A percentile compares a stretch with the other conserved stretches of the same genome.
Conservation (phyloP, 345 rosid species). For the Boechera stricta region DNA sequence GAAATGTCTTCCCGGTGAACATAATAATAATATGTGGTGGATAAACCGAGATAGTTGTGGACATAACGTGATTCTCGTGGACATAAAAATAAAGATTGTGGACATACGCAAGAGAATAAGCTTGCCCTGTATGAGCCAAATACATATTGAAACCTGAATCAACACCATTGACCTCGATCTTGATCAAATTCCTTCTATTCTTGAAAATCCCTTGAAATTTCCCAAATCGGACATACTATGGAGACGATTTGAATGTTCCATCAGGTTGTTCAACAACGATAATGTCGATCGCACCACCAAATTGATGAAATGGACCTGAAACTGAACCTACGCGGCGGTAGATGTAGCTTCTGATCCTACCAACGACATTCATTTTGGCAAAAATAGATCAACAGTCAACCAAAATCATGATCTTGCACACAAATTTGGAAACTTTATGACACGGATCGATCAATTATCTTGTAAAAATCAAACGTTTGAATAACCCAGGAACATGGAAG, state of each 20-base stretch:
- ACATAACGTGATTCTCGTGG: too few species aligned
- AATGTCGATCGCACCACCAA: conserved; percentile 98
- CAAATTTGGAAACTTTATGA: conserved; percentile 28
- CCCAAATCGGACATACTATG: conserved; percentile 94
- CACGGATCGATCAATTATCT: too few species aligned
- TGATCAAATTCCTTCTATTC: conserved; percentile 43
- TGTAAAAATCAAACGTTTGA: too few species aligned
- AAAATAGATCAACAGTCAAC: conserved; percentile 35
- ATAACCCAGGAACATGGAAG: neutral
- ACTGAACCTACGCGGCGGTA: conserved; percentile 81
- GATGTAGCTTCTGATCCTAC: conserved; percentile 84
- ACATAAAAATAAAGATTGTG: too few species aligned
- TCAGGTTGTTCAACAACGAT: conserved; percentile 95
- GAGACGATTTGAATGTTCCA: conserved; percentile 94
- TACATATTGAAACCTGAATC: too few species aligned
- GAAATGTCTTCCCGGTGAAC: too few species aligned
- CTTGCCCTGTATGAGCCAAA: too few species aligned
- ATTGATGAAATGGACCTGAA: conserved; percentile 89
- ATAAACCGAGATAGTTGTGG: too few species aligned
- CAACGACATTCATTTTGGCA: conserved; percentile 73
- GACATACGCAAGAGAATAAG: too few species aligned
- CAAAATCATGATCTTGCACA: neutral
- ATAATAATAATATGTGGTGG: too few species aligned
- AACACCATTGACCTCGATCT: too few species aligned
- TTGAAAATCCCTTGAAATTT: conserved; percentile 96